Base-by-base conservation (phyloP, 768 basidiomycete genomes). In the Rubroboletus satanas region DNA sequence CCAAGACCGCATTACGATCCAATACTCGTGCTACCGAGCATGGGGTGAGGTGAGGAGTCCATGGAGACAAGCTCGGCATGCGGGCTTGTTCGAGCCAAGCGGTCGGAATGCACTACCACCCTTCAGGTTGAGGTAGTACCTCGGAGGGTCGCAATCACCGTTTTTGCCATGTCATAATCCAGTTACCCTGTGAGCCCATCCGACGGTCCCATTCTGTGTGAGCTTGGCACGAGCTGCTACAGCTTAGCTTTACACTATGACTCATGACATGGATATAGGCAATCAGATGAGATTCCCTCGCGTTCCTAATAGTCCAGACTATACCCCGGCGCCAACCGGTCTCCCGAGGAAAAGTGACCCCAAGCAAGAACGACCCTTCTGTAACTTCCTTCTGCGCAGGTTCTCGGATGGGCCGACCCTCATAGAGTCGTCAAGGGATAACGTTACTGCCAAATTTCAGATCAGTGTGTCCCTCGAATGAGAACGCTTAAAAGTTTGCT, bases 401-500 rank as follows among this genome's bases (percentile, higher is more conserved):
- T 37, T 26, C 23, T 33, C 45, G 17, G 21, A 31, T 26, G 5
- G 26, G 14, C 11, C 18, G 49, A 21, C 21, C 21, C 21, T 36
- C 12, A 6, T 14, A 14, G 5, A 33, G 47, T 51, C 41, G 54
- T 36, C 31, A 37, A 17, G 51, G 32, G n/a, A 54, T 54, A 42
- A 54, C 47, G 55, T 49, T 23, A 56, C 39, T 11, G 9, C 1
- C 44, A 42, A 42, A 26, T 45, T 31, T 7, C 28, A 28, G 21
- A 37, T 53, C 36, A 26, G 4, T 7, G 31, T 17, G 4, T 4
- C 15, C 52, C 37, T 54, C 29, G 36, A 36, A 45, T 10, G 42
- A 0, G 52, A 36, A 55, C 43, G 59, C 37, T 39, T 57, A 52
- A 60, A 61, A 61, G 50, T 45, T 50, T 60, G 41, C 59, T 52